A percentile compares a stretch with the other conserved stretches of the same genome.
Conservation (phyloP, 2,329 filamentous ascomycete species). For the Tolypocladium capitatum region DNA sequence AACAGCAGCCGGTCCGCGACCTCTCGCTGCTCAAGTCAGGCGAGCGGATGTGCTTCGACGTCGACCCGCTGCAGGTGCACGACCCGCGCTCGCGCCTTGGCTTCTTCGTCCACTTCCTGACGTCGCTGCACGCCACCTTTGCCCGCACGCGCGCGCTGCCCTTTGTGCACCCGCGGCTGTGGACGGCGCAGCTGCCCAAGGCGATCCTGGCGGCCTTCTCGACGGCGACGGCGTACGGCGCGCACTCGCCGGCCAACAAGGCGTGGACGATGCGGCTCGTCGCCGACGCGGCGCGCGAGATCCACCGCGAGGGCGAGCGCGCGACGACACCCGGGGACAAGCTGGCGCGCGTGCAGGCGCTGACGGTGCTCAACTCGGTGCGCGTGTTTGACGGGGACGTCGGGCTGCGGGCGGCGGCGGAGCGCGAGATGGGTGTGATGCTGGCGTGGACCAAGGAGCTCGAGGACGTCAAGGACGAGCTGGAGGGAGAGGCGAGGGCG, state of each 20-base stretch:
- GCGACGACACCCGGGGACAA: constrained; percentile 21
- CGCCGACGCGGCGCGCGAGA: constrained; percentile 21
- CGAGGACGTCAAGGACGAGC: constrained; percentile 16
- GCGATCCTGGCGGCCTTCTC: constrained; percentile 27
- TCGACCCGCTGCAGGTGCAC: constrained; percentile 21
- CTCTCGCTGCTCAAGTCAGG: constrained; percentile 11
- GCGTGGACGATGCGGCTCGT: constrained; percentile 26
- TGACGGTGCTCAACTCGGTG: constrained; percentile 27
- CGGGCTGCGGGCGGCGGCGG: constrained; percentile 23
- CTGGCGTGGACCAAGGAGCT: constrained; percentile 24
- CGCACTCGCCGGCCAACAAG: constrained; percentile 22
- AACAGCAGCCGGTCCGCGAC: constrained; percentile 15
- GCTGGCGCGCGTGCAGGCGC: constrained; percentile 29
- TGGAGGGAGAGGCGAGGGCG: constrained; percentile 13
- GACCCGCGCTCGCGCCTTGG: constrained; percentile 22
- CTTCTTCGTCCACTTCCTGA: constrained; percentile 19
- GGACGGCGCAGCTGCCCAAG: constrained; percentile 24
- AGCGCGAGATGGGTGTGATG: constrained; percentile 23
- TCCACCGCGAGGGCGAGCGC: constrained; percentile 21
- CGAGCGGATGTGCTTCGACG: constrained; percentile 8
- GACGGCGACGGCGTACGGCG: constrained; percentile 23
- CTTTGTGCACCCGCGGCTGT: constrained; percentile 30
- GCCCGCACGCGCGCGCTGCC: constrained; percentile 22
- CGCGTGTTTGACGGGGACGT: constrained; percentile 31
- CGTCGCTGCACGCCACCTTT: constrained; percentile 19